Evolutionary conservation across 805 yeast genomes (phyloP).

Genomic region (Sugiyamaella valdiviana): DNA sequence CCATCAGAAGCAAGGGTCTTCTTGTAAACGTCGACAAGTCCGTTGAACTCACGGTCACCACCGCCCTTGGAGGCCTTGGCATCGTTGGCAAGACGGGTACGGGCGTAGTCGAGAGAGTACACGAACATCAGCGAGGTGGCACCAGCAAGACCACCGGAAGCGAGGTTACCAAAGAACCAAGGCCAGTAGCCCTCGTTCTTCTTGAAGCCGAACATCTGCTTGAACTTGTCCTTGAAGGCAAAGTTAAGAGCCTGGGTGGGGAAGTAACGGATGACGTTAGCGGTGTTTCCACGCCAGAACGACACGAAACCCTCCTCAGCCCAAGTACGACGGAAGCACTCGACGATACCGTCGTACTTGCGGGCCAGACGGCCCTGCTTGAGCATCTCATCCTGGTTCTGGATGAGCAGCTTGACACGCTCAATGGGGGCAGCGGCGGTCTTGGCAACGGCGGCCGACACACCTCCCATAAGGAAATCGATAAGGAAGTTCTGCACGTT

Average conservation of each 20-base stretch:
- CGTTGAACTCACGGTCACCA: slow-evolving; percentile 96
- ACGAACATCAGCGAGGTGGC: slow-evolving; percentile 89
- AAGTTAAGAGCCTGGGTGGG: slow-evolving; percentile 98
- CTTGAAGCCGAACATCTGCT: slow-evolving; percentile 94
- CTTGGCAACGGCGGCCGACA: slow-evolving; percentile 97
- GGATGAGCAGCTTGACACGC: slow-evolving; percentile 93
- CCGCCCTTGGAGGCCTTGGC: slow-evolving; percentile 77
- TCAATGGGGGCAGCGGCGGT: slow-evolving; percentile 98
- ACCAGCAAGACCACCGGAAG: slow-evolving; percentile 99
- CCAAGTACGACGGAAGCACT: slow-evolving; percentile 92
- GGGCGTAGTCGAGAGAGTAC: slow-evolving; percentile 95
- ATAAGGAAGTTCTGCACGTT: slow-evolving; percentile 25
- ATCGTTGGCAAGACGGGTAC: slow-evolving; percentile 98
- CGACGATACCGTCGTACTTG: slow-evolving; percentile 83
- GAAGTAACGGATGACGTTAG: slow-evolving; percentile 97
- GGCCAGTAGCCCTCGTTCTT: slow-evolving; percentile 87
- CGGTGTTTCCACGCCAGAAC: slow-evolving; percentile 99
- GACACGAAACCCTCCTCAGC: slow-evolving; percentile 87
- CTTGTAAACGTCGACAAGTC: slow-evolving; percentile 92
- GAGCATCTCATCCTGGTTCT: slow-evolving; percentile 97
- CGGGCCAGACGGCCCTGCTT: slow-evolving; percentile 91
- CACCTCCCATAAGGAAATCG: slow-evolving; percentile 77
- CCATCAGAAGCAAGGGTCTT: slow-evolving; percentile 94
- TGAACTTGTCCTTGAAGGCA: slow-evolving; percentile 97
- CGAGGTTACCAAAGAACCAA: slow-evolving; percentile 97